Evolutionary conservation across 139 green algal species (phyloP), one percentile per base, ranked within the genome.

Genomic region (Chlamydomonas sphaeroides): DNA sequence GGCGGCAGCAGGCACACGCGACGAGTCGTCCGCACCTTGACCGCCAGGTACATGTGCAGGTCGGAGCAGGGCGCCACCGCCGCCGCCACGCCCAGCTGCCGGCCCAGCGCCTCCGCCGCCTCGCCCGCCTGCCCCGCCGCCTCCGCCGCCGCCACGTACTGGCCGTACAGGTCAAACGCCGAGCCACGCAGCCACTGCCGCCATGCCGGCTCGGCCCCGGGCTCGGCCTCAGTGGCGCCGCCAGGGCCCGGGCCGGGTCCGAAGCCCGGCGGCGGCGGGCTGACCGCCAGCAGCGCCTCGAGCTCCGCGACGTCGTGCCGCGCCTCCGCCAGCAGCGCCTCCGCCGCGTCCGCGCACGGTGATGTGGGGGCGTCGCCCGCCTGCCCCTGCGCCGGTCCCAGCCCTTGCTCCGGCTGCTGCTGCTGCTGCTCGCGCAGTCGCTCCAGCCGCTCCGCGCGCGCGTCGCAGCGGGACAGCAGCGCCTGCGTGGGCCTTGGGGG

Each of bases 21-120:
- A n/a, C n/a, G n/a, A n/a, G n/a, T n/a, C n/a, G n/a, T n/a, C n/a
- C n/a, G n/a, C n/a, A n/a, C n/a, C 39, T 85, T 86, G 30, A 80
- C 70, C 3, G 32, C 45, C 59, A 86, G 69, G 41, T 68, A 80
- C 33, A 80, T 32, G 62, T 86, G 80, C 61, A 86, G 62, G 61
- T 86, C 80, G 25, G 38, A 68, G 68, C 14, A 3, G 26, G 68
- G 68, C 25, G 80, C 69, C 26, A 56, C 68, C 25, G 41, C 69
- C 49, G 30, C 80, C 26, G 32, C 68, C 38, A 80, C 38, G 0
- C 17, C 42, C 57, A 80, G 26, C 80, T 75, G 57, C 26, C 15
- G 35, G 32, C 39, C 32, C 59, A 86, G 49, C 42, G 61, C 80
- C 33, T 17, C 48, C 14, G 6, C 18, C 6, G 63, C 39, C 45